Evolutionary conservation across 441 rosid species (phyloP).

Genomic region (Populus hybrid): DNA sequence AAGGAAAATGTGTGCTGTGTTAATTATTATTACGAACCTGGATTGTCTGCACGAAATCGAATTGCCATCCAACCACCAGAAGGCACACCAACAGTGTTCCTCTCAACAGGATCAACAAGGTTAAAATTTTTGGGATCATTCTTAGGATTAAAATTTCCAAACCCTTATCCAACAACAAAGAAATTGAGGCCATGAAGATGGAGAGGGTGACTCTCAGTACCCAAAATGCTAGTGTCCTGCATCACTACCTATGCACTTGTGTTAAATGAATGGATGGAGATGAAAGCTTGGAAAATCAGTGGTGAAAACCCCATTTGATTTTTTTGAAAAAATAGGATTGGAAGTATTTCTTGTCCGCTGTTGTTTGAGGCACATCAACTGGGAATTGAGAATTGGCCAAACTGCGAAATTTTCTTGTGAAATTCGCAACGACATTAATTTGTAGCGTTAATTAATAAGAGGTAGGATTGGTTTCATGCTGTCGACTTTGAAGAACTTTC

Average conservation of each 20-base stretch:
- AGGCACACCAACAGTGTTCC: conserved; percentile 58
- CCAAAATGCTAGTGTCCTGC: conserved; percentile 64
- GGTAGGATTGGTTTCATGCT: conserved; percentile 51
- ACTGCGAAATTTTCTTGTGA: conserved; percentile 42
- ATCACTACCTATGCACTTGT: conserved; percentile 60
- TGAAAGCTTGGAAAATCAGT: conserved; percentile 56
- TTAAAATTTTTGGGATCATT: conserved; percentile 48
- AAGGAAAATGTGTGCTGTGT: no score
- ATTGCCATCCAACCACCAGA: conserved; percentile 63
- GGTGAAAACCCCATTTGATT: conserved; percentile 42
- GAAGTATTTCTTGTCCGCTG: conserved; percentile 34
- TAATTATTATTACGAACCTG: conserved; percentile 31
- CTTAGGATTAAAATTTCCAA: conserved; percentile 52
- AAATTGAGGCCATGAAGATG: conserved; percentile 67
- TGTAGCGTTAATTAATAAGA: conserved; percentile 44
- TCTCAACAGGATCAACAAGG: conserved; percentile 55
- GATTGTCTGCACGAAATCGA: conserved; percentile 56
- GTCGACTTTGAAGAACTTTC: conserved; percentile 15
- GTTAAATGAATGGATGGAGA: conserved; percentile 43
- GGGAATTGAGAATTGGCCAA: conserved; percentile 50
- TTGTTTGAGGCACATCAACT: conserved; percentile 44
- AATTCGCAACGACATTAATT: conserved; percentile 37
- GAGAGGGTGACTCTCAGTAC: conserved; percentile 67
- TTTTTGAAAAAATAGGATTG: conserved; percentile 41
- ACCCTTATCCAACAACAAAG: conserved; percentile 62